Base-by-base conservation (phyloP, 129 eudicot species). In the Flaveria brownii region DNA sequence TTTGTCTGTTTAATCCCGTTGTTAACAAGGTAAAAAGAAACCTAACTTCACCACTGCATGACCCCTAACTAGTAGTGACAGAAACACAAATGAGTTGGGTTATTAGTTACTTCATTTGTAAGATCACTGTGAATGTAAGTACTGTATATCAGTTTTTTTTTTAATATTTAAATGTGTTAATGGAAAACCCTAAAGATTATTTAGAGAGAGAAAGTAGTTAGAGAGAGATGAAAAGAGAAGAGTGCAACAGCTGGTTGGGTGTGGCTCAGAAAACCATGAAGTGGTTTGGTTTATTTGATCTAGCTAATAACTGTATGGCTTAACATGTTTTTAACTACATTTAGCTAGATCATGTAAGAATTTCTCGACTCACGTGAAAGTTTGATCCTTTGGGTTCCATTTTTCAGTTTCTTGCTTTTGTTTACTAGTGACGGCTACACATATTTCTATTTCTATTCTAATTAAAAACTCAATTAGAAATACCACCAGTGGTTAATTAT, bases 211-310 rank as follows among this genome's bases (percentile, higher is more conserved):
- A 26, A 33, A 13, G 54, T 14, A 36, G 73, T 3, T 14, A 70
- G 65, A 73, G 59, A 66, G 74, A 64, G 25, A 70, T 6, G 41
- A 14, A 64, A 51, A 65, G 28, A 28, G 46, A 39, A 46, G 84
- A 28, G 79, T 73, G 69, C 36, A 30, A 30, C 45, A 62, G 18
- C 20, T 62, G 69, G 69, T 79, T 50, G 72, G 9, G 51, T 62
- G 56, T 79, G 83, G 83, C 78, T 79, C 83, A 68, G 78, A 79
- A 79, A 79, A 62, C 78, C 77, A 79, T 72, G 82, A 26, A 71
- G 77, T 71, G 77, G 71, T 70, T 78, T 78, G 82, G 72, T 71
- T 70, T 77, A 65, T 41, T 68, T 77, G 76, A 68, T 77, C 75
- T 42, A 70, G 30, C 72, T 45, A 36, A 36, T 33, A 68, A 74